Evolutionary conservation across 352 stramenopile genomes (phyloP), one percentile per base, ranked within the genome.

Genomic region (Plasmopara viticola): DNA sequence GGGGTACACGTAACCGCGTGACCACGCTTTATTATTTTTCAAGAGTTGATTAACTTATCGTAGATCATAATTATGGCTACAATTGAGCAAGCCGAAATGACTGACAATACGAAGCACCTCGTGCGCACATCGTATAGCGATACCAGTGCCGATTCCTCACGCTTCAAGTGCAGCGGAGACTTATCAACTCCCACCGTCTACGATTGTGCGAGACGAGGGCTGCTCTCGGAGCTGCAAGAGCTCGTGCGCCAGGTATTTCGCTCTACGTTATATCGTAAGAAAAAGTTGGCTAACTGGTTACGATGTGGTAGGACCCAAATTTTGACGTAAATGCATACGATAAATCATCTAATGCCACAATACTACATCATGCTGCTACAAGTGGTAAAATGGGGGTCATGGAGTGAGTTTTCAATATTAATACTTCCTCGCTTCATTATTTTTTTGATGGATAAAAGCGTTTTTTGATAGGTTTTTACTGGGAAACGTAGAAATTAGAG

Each of bases 341-440:
- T 41, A 45, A 64, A 54, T 44, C 56, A 10, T 71, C 76, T 18
- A 68, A 84, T 28, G 78, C 81, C 18, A 91, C 81, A 34, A 28
- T 91, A 41, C 60, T 91, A n/a, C 81, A 91, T 56, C 66, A 84
- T 53, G 81, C 81, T 15, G 75, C 76, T n/a, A 73, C 87, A 28
- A 89, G 84, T 66, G 84, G 70, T 57, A 87, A 87, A 57, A 88
- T 89, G 74, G 70, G 79, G 9, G 60, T 89, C 7, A 50, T 89
- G 18, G 78, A 89, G 74, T 91, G 60, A 25, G 65, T 62, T 30
- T 42, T 29, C n/a, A 37, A 25, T 28, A 0, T 9, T 35, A 9
- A 14, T 29, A 38, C n/a, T 33, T 29, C 20, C 48, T 45, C 28
- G 30, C 33, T 42, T 25, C 5, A 9, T 28, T 25, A 28, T 37